Evolutionary conservation across 2,329 filamentous ascomycete genomes (phyloP).

Genomic region (Exophiala oligosperma): DNA sequence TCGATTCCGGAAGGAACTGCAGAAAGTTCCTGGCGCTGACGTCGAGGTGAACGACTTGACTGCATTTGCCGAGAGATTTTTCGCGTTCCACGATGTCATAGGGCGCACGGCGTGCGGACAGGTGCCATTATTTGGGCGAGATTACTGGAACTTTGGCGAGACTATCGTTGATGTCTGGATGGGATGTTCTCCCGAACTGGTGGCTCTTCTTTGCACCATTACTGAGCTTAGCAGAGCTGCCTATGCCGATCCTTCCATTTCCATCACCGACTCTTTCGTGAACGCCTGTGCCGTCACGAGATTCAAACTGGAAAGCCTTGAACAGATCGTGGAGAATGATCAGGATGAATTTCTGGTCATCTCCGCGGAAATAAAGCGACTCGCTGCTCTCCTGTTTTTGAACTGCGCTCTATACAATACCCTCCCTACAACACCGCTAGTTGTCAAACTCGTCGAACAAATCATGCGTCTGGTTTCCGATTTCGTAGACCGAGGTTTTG

Average conservation of each 20-base stretch:
- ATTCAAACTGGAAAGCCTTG: constrained; percentile 6
- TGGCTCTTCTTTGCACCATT: constrained; percentile 9
- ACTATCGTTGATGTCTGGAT: constrained; percentile 8
- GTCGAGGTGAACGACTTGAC: constrained; percentile 8
- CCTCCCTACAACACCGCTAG: constrained; percentile 1
- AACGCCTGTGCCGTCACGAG: constrained; percentile 4
- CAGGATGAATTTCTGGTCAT: constrained; percentile 4
- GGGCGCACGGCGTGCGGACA: constrained; percentile 5
- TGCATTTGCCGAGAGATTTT: constrained; percentile 4
- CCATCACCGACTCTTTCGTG: constrained; percentile 4
- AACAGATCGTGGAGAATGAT: constrained; percentile 6
- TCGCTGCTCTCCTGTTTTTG: constrained; percentile 2
- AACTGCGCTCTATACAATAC: constrained; percentile 7
- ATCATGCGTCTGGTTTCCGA: neutral
- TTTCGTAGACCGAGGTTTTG: constrained; percentile 2
- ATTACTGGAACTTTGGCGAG: constrained; percentile 10
- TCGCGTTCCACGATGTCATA: constrained; percentile 8
- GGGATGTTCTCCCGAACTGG: constrained; percentile 5
- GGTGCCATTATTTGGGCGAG: constrained; percentile 4
- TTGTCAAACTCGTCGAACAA: constrained; percentile 2
- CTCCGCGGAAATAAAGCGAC: constrained; percentile 3
- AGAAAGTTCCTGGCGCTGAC: neutral
- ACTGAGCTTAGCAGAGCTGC: constrained; percentile 4
- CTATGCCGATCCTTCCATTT: constrained; percentile 2
- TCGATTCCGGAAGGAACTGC: constrained; percentile 5